Conservation (phyloP, 169 alveolate genomes). For the Plasmodium cynomolgi region DNA sequence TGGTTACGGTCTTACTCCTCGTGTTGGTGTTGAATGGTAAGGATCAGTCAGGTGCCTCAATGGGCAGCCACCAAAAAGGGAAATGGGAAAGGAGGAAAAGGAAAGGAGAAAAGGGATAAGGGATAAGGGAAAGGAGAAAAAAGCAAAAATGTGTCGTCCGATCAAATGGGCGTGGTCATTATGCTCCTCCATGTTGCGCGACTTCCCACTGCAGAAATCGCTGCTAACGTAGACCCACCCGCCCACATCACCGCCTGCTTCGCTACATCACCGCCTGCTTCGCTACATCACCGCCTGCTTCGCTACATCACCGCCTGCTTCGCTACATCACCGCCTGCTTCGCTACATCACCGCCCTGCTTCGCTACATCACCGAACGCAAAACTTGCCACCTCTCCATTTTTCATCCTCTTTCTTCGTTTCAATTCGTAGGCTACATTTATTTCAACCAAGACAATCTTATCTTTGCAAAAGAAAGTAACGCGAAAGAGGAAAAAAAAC, state of each 20-base stretch:
- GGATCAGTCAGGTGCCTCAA: neutral
- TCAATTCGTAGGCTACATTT: constrained; percentile 7
- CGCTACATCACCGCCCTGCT: neutral
- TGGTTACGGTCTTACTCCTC: neutral
- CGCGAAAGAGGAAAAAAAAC: neutral
- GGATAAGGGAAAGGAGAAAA: neutral
- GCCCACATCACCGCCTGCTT: neutral
- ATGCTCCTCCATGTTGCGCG: neutral
- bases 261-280: neutral
- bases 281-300: neutral
- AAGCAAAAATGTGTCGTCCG: neutral
- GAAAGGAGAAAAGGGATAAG: neutral
- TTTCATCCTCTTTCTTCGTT: neutral
- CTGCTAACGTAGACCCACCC: neutral
- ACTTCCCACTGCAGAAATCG: neutral
- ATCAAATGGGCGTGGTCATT: neutral
- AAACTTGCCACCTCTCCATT: neutral
- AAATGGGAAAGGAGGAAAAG: too few species aligned
- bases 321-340: neutral
- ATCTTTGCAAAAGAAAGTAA: constrained; percentile 18
- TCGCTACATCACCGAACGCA: neutral
- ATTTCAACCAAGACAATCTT: constrained; percentile 15
- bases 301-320: neutral
- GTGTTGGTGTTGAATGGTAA: neutral
- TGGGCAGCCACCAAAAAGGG: neutral